Percentiles rank a stretch among this genome's conserved stretches.
Conservation (phyloP, 75 land plant genomes). For the Cunninghamia lanceolata region DNA sequence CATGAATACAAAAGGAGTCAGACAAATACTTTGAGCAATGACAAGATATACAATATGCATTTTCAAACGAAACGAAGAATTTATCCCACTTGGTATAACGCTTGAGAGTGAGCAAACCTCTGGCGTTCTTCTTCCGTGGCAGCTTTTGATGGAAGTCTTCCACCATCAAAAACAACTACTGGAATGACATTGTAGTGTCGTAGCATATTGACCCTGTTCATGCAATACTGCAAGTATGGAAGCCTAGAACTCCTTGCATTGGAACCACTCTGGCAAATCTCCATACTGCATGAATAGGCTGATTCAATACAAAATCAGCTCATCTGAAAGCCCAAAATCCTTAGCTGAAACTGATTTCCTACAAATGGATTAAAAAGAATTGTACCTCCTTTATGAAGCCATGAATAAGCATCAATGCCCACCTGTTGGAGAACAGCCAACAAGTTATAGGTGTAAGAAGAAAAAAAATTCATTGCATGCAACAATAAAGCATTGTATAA, state of each 20-base stretch:
- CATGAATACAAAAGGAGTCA: neutral
- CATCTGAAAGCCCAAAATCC: neutral
- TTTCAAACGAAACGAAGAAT: neutral
- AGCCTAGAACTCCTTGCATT: slow-evolving; percentile 19
- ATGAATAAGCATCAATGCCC: slow-evolving; percentile 89
- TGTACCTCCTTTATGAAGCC: slow-evolving; percentile 94
- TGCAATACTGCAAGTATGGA: slow-evolving; percentile 67
- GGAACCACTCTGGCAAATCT: slow-evolving; percentile 37
- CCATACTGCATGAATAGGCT: slow-evolving; percentile 95
- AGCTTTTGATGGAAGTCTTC: slow-evolving; percentile 64
- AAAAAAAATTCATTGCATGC: neutral
- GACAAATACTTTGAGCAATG: neutral
- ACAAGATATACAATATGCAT: neutral
- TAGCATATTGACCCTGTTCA: slow-evolving; percentile 82
- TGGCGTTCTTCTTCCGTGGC: slow-evolving; percentile 61
- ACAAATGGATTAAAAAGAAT: neutral
- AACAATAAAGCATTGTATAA: neutral
- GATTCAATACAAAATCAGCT: slow-evolving; percentile 7
- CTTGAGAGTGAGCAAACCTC: slow-evolving; percentile 27
- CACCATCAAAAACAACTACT: slow-evolving; percentile 90
- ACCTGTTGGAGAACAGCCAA: slow-evolving; percentile 39
- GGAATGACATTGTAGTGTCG: slow-evolving; percentile 61
- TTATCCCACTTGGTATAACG: neutral
- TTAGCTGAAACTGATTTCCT: too few relatives aligned
- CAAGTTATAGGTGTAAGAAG: neutral